phyloP scores from a whole-genome alignment of 768 basidiomycete species.

The Tylopilus intermedius region DNA sequence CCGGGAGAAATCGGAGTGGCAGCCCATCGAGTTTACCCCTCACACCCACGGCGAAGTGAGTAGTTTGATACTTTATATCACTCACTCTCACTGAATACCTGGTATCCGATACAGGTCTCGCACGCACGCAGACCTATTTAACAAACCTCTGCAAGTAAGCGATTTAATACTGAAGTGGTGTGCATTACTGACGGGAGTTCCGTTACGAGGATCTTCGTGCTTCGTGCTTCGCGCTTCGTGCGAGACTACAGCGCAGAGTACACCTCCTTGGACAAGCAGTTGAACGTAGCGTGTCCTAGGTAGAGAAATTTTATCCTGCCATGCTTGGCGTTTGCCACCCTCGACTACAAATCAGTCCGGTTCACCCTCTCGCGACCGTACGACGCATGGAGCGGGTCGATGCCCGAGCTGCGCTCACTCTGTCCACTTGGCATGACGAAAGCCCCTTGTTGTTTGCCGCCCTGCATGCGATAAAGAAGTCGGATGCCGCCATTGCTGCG shows the following conservation, averaged over 20 bases:
- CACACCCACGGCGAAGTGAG: conserved; percentile 55
- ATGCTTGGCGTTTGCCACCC: no score
- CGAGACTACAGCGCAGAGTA: conserved; percentile 64
- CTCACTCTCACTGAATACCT: conserved; percentile 2
- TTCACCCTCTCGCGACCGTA: no score
- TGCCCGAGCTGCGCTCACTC: no score
- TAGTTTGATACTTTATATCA: background rate
- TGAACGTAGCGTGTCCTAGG: no score
- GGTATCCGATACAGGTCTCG: conserved; percentile 78
- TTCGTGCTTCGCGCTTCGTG: conserved; percentile 45
- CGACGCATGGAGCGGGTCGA: no score
- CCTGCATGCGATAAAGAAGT: no score
- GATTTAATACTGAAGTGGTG: background rate
- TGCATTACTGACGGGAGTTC: conserved; percentile 5
- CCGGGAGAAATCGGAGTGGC: no score
- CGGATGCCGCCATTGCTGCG: conserved; percentile 45
- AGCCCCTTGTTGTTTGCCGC: conserved; percentile 52
- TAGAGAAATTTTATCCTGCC: background rate
- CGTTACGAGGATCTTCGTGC: conserved; percentile 75
- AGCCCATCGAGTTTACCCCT: no score
- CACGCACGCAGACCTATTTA: conserved; percentile 84
- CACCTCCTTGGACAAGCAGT: no score
- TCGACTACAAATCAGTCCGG: no score
- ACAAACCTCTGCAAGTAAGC: conserved; percentile 81
- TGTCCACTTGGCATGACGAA: no score